Evolutionary conservation across 148 eudicot genomes (phyloP).

Genomic region (Rhododendron ferrugineum): DNA sequence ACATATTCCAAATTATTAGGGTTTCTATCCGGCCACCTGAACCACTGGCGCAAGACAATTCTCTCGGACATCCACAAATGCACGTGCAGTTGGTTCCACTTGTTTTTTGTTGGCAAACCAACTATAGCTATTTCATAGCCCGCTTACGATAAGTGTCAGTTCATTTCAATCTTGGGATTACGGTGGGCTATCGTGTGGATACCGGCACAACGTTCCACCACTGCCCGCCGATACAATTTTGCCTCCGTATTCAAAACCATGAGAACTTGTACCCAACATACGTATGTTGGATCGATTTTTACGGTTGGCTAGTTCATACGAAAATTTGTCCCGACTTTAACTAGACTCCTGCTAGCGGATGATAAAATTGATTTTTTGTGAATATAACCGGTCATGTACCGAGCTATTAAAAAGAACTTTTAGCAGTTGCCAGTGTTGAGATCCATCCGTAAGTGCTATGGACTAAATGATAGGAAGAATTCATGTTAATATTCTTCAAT

Average conservation of each 20-base stretch:
- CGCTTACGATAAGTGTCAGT: background rate
- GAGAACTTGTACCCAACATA: background rate
- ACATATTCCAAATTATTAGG: background rate
- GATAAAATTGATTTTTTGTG: background rate
- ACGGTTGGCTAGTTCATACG: background rate
- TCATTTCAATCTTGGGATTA: background rate
- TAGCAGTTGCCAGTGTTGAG: background rate
- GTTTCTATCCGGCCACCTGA: background rate
- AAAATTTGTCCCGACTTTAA: too few species aligned
- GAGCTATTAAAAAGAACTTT: background rate
- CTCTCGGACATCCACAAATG: background rate
- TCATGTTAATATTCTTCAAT: background rate
- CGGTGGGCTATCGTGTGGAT: background rate
- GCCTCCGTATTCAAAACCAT: background rate
- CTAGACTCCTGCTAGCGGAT: background rate
- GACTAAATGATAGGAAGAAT: background rate
- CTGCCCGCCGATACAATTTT: background rate
- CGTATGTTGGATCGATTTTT: background rate
- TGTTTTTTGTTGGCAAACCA: background rate
- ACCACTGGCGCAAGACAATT: background rate
- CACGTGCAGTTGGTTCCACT: background rate
- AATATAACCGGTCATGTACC: background rate
- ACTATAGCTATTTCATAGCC: background rate
- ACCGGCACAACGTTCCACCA: background rate
- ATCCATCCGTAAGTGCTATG: background rate